Base-by-base conservation (phyloP, 2,329 filamentous ascomycete genomes). In the Colletotrichum shisoi region DNA sequence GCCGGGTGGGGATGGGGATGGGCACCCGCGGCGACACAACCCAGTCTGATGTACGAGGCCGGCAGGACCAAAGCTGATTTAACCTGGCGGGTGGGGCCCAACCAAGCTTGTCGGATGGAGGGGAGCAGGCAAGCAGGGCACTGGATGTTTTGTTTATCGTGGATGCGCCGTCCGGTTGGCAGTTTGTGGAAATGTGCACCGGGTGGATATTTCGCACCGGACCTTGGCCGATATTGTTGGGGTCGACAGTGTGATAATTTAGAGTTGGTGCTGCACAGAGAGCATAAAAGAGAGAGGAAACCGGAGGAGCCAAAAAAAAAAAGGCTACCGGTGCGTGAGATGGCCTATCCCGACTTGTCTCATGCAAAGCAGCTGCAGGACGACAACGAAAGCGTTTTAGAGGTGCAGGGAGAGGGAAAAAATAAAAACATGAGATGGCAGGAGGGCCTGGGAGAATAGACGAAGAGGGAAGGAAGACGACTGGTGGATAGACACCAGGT, bases 11-110 rank as follows among this genome's bases (percentile, higher is more conserved):
- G 31, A 34, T 34, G 59, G 17, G 9, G 24, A 53, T 42, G 45
- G 37, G 60, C 59, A 48, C 45, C 48, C 52, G 49, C 63, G 51
- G 59, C 63, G 52, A 59, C 63, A 66, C 63, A 63, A 63, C 60
- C 40, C 46, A 53, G 53, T 46, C 60, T 46, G 40, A 48, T 17
- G 63, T 57, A 21, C 31, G 45, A 57, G 53, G 61, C 53, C 34
- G 39, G n/a, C 13, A 63, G 53, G 9, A 17, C 42, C 27, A 34
- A 53, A 37, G 60, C 11, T 62, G 52, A 45, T 42, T 31, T 15
- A 37, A 42, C 17, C 49, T 37, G 40, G 60, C 53, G 61, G 63
- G 61, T 52, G 53, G 40, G 40, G 17, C 45, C 31, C 40, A 48
- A 49, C 46, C 46, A 63, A 63, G 44, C 39, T 53, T 67, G 52